Evolutionary conservation across 805 yeast genomes (phyloP).

Genomic region (Metschnikowia chrysomelidarum): DNA sequence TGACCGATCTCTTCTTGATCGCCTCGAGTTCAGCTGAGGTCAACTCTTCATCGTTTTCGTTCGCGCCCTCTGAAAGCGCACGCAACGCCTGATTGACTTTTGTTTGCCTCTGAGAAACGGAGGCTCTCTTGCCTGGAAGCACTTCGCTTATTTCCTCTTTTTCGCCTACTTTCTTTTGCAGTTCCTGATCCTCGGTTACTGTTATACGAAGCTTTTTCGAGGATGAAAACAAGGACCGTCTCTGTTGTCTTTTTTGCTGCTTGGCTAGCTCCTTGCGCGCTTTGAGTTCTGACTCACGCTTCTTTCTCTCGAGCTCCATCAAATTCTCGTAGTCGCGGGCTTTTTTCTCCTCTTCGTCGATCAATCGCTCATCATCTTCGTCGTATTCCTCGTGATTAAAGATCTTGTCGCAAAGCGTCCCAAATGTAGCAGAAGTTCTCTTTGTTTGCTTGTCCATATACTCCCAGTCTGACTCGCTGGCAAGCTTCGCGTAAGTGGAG

Average conservation of each 20-base stretch:
- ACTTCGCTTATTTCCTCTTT: constrained; percentile 16
- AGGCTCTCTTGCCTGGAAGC: constrained; percentile 34
- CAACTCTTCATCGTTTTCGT: constrained; percentile 31
- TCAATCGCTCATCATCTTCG: constrained; percentile 48
- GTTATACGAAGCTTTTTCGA: constrained; percentile 36
- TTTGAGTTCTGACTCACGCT: constrained; percentile 53
- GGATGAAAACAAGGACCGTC: constrained; percentile 39
- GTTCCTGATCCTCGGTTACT: constrained; percentile 31
- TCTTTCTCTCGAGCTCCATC: constrained; percentile 44
- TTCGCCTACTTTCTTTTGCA: constrained; percentile 8
- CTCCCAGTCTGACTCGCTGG: constrained; percentile 65
- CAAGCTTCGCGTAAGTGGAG: constrained; percentile 69
- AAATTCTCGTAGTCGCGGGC: constrained; percentile 47
- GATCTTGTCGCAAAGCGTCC: constrained; percentile 71
- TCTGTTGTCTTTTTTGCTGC: constrained; percentile 41
- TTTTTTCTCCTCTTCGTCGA: constrained; percentile 42
- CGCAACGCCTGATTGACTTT: constrained; percentile 27
- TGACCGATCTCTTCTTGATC: constrained; percentile 45
- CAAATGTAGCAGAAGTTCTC: constrained; percentile 76
- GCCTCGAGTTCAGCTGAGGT: constrained; percentile 45
- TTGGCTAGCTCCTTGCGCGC: constrained; percentile 49
- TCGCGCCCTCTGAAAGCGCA: constrained; percentile 34
- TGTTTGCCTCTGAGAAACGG: constrained; percentile 39
- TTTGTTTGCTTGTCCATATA: constrained; percentile 69
- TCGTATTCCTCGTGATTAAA: constrained; percentile 62